A percentile compares a stretch with the other conserved stretches of the same genome.
phyloP scores from a whole-genome alignment of 108 stramenopile species.

The Fragilariopsis cylindrus region DNA sequence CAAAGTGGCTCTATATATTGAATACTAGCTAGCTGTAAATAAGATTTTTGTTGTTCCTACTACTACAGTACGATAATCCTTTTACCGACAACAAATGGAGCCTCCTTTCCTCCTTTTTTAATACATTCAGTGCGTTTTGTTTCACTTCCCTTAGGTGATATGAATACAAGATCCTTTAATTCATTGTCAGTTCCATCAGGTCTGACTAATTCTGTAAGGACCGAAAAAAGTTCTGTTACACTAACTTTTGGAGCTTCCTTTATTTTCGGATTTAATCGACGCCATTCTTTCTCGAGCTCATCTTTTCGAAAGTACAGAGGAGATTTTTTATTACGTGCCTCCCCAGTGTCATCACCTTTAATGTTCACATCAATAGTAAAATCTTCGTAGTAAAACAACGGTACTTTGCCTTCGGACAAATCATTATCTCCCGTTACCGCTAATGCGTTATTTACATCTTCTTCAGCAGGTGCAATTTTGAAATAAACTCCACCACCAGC shows the following conservation, averaged over 20 bases:
- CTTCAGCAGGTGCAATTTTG: slow-evolving; percentile 58
- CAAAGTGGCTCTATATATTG: no score
- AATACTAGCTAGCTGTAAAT: no score
- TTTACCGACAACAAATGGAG: slow-evolving; percentile 65
- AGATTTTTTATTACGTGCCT: slow-evolving; percentile 15
- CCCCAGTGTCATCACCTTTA: slow-evolving; percentile 16
- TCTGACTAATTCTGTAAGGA: slow-evolving; percentile 54
- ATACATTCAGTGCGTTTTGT: slow-evolving; percentile 51
- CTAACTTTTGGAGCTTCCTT: slow-evolving; percentile 30
- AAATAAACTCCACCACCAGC: slow-evolving; percentile 61
- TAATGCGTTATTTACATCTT: slow-evolving; percentile 73
- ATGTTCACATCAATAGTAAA: slow-evolving; percentile 32
- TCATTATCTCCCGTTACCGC: slow-evolving; percentile 48
- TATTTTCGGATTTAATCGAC: slow-evolving; percentile 36
- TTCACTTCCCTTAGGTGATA: slow-evolving; percentile 64
- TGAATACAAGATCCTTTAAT: slow-evolving; percentile 51
- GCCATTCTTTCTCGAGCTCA: slow-evolving; percentile 60
- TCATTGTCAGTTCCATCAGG: slow-evolving; percentile 60
- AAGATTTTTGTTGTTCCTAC: no score
- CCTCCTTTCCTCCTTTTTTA: slow-evolving; percentile 55
- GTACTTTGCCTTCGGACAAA: slow-evolving; percentile 81
- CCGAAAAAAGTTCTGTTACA: slow-evolving; percentile 75
- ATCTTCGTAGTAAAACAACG: slow-evolving; percentile 78
- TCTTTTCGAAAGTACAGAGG: slow-evolving; percentile 76
- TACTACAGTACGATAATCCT: slow-evolving; percentile 61